Percentiles rank a stretch among this genome's conserved stretches.
These are phyloP conservation scores for Fusarium sp. DNA, from an alignment of 2,329 filamentous ascomycete species.

Conservation along the genomic window DNA sequence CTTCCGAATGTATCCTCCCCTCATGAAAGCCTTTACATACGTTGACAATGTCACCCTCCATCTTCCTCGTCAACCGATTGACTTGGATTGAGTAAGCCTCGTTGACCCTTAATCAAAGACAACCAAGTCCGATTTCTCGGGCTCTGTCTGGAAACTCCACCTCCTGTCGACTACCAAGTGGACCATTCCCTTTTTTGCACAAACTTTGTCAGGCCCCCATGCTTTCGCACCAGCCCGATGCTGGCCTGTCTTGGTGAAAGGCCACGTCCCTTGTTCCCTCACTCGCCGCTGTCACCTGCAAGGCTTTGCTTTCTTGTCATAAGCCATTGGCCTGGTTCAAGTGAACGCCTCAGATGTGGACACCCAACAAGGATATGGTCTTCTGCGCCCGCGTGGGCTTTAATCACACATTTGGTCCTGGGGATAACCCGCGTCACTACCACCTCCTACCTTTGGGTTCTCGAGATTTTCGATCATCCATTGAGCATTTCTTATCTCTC, in stretches of 20 bases:
- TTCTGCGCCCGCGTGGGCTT: constrained; percentile 37
- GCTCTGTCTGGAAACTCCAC: constrained; percentile 36
- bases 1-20: not conserved
- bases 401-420: constrained; percentile 36
- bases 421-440: constrained; percentile 30
- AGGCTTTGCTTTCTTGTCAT: constrained; percentile 31
- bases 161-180: constrained; percentile 34
- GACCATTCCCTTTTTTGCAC: constrained; percentile 29
- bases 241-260: constrained; percentile 17
- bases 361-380: constrained; percentile 36
- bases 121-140: constrained; percentile 40
- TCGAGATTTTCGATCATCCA: constrained; percentile 24
- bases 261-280: constrained; percentile 17
- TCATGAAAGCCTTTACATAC: constrained; percentile 14
- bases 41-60: constrained; percentile 25
- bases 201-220: constrained; percentile 27
- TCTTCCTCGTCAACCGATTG: constrained; percentile 27
- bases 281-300: constrained; percentile 36
- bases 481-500: constrained; percentile 23
- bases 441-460: constrained; percentile 24
- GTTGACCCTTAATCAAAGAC: constrained; percentile 44
- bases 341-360: constrained; percentile 37
- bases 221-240: constrained; percentile 24
- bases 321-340: constrained; percentile 32
- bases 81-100: constrained; percentile 38